Percentiles rank a stretch among this genome's conserved stretches.
Conservation (phyloP, 2,329 filamentous ascomycete species). For the Fusarium virguliforme region DNA sequence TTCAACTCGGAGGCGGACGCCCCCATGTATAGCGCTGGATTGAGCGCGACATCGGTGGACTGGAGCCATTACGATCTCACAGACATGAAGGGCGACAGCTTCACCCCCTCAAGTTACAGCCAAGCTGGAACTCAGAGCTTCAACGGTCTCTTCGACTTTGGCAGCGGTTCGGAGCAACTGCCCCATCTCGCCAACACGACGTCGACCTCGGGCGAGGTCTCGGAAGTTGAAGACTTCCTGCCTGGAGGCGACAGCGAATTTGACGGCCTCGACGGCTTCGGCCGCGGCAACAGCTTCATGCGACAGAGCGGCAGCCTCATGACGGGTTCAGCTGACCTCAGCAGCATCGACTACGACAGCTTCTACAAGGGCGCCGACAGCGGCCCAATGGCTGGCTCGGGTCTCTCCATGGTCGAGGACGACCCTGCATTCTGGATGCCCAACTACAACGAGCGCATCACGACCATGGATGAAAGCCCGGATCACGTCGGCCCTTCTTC, state of each 20-base stretch:
- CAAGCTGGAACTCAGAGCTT: slow-evolving; percentile 68
- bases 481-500: slow-evolving; percentile 54
- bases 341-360: slow-evolving; percentile 69
- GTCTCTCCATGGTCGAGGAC: slow-evolving; percentile 68
- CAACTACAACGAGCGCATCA: slow-evolving; percentile 61
- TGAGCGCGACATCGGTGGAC: slow-evolving; percentile 69
- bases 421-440: slow-evolving; percentile 67
- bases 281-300: slow-evolving; percentile 63
- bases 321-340: slow-evolving; percentile 61
- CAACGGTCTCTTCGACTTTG: slow-evolving; percentile 67
- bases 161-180: slow-evolving; percentile 68
- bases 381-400: slow-evolving; percentile 58
- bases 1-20: slow-evolving; percentile 68
- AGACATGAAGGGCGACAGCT: slow-evolving; percentile 64
- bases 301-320: slow-evolving; percentile 64
- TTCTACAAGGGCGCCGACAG: slow-evolving; percentile 67
- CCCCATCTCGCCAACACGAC: slow-evolving; percentile 70
- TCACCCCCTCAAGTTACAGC: slow-evolving; percentile 70
- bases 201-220: slow-evolving; percentile 77
- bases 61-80: slow-evolving; percentile 65
- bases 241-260: slow-evolving; percentile 66
- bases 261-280: slow-evolving; percentile 58
- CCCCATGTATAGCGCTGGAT: slow-evolving; percentile 74
- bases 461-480: slow-evolving; percentile 57
- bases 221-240: slow-evolving; percentile 75